Base-by-base conservation (phyloP, 306 rosid genomes). In the Vigna mungo region DNA sequence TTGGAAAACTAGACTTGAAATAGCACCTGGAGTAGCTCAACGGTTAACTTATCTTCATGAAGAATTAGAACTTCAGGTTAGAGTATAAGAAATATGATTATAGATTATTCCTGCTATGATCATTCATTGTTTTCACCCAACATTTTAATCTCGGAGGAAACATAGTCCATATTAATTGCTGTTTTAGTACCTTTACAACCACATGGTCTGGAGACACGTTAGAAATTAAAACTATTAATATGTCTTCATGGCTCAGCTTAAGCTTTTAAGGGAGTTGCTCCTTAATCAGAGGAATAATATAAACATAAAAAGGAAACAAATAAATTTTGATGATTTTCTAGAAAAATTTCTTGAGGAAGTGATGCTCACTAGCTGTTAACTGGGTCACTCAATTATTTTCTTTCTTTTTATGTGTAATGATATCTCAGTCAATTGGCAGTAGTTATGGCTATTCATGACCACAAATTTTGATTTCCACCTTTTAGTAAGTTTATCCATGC, bases 61-160 rank as follows among this genome's bases (percentile, higher is more conserved):
- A 77, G 97, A 88, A 73, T 79, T 89, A 75, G 97, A 93, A 85
- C 77, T 93, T 82, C 97, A 90, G 96, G 97, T 93, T 81, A 18
- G 10, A 21, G 6, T 64, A 73, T 39, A 58, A 60, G 68, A 53
- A 66, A 53, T 48, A 68, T 82, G 39, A 23, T 20, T 68, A 70
- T 49, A 62, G 32, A 39, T 46, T 58, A 64, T 37, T 25, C 37
- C 20, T 20, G 9, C 46, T 39, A 39, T 9, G 17, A 41, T 15
- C 77, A 72, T 68, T 46, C 68, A 58, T 16, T 44, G 21, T 20
- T 20, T 20, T 20, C 21, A 20, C 21, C 21, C 1, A 20, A 20
- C 21, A 20, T 20, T 20, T 20, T 20, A 20, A 20, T 20, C 21
- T 20, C 21, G 21, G 0, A 20, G 21, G 21, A 20, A 20, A 20